Conservation (phyloP, 2,329 filamentous ascomycete genomes). For the Coleophoma cylindrospora region DNA sequence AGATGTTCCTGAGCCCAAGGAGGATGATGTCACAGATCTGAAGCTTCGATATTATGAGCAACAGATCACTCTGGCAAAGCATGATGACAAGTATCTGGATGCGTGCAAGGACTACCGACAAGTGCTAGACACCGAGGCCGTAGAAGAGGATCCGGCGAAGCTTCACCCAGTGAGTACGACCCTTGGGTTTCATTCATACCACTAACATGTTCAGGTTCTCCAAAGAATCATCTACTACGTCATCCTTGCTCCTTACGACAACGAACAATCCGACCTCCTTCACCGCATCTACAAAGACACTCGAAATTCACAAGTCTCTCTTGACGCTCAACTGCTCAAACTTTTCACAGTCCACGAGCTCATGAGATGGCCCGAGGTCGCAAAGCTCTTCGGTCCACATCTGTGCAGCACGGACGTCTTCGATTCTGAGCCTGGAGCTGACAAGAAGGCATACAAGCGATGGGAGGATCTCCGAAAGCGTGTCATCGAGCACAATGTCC, state of each 20-base stretch:
- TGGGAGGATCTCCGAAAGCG: constrained; percentile 97
- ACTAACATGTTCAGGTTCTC: constrained; percentile 57
- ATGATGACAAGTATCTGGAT: constrained; percentile 95
- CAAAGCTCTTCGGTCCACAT: constrained; percentile 83
- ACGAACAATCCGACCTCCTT: constrained; percentile 95
- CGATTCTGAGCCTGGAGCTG: constrained; percentile 57
- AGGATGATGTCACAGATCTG: constrained; percentile 90
- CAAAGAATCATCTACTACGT: constrained; percentile 97
- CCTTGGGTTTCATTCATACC: neutral
- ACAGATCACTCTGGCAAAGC: constrained; percentile 91
- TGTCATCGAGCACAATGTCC: constrained; percentile 98
- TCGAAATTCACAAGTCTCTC: constrained; percentile 70
- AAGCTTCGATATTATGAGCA: constrained; percentile 97
- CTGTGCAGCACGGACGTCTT: constrained; percentile 90
- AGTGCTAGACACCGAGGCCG: constrained; percentile 91
- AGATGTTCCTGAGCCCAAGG: constrained; percentile 71
- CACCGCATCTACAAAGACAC: constrained; percentile 86
- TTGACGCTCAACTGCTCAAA: constrained; percentile 83
- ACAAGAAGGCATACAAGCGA: constrained; percentile 76
- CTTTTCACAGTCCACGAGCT: constrained; percentile 93
- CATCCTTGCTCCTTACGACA: constrained; percentile 94
- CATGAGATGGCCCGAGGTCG: constrained; percentile 96
- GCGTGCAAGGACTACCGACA: constrained; percentile 98
- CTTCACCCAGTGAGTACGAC: constrained; percentile 69
- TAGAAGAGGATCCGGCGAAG: constrained; percentile 83